Conservation (phyloP, 441 rosid genomes). For the Adansonia madagascariensis region DNA sequence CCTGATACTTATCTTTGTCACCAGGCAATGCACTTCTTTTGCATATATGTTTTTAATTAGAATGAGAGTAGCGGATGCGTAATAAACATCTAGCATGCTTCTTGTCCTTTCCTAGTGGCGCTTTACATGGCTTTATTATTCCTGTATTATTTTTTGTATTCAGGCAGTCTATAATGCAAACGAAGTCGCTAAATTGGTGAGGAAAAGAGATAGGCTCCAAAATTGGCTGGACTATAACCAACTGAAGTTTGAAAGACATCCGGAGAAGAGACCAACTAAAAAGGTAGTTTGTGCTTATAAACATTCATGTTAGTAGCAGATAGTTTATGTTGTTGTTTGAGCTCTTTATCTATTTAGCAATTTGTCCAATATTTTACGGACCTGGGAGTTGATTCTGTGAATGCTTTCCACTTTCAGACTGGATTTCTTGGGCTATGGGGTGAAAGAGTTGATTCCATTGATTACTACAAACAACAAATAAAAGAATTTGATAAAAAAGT, state of each 20-base stretch:
- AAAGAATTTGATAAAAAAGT: conserved; percentile 64
- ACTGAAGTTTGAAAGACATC: conserved; percentile 77
- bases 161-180: conserved; percentile 94
- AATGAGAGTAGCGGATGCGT: neutral
- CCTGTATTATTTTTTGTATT: conserved; percentile 18
- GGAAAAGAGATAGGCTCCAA: conserved; percentile 72
- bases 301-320: neutral
- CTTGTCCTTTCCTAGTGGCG: neutral
- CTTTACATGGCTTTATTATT: neutral
- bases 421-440: conserved; percentile 91
- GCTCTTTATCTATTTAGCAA: neutral
- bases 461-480: conserved; percentile 73
- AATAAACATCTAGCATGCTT: neutral
- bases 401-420: conserved; percentile 47
- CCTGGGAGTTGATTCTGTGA: conserved; percentile 18
- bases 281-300: conserved; percentile 47
- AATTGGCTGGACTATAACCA: conserved; percentile 87
- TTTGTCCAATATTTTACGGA: neutral
- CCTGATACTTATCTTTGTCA: conserved; percentile 88
- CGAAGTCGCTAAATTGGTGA: conserved; percentile 67
- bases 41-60: neutral
- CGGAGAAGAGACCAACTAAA: conserved; percentile 74
- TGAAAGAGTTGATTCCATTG: conserved; percentile 72
- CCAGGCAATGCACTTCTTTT: conserved; percentile 52
- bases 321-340: conserved; percentile 4